Evolutionary conservation across 352 stramenopile genomes (phyloP).

Genomic region (Phytophthora megakarya): DNA sequence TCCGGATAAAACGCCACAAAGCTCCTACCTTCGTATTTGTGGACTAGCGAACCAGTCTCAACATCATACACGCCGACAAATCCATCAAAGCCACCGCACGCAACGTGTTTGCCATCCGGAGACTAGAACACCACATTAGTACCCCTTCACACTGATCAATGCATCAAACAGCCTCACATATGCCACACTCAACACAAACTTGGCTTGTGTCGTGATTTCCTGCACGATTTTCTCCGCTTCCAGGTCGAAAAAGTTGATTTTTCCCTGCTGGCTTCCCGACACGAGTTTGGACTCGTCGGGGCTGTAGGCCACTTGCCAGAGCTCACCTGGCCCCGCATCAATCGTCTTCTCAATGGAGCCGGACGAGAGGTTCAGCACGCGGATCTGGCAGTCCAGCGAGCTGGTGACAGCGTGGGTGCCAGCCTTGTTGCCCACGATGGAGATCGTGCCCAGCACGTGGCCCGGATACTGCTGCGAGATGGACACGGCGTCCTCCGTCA

Average conservation of each 20-base stretch:
- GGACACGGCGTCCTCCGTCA: slow-evolving; percentile 68
- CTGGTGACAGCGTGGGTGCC: slow-evolving; percentile 78
- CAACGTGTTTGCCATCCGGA: slow-evolving; percentile 82
- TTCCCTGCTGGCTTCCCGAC: slow-evolving; percentile 83
- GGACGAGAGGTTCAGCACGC: slow-evolving; percentile 74
- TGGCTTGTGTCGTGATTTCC: slow-evolving; percentile 72
- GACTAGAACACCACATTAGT: slow-evolving; percentile 44
- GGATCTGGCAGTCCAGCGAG: slow-evolving; percentile 85
- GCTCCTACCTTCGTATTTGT: slow-evolving; percentile 81
- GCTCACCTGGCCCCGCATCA: slow-evolving; percentile 83
- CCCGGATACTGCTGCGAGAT: slow-evolving; percentile 85
- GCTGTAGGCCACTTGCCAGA: slow-evolving; percentile 89
- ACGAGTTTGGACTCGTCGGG: slow-evolving; percentile 82
- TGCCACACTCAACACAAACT: slow-evolving; percentile 80
- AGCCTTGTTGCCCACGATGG: slow-evolving; percentile 81
- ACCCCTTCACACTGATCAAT: neutral
- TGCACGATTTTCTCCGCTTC: slow-evolving; percentile 79
- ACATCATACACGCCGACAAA: slow-evolving; percentile 87
- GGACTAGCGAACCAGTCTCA: slow-evolving; percentile 73
- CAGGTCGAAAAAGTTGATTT: slow-evolving; percentile 89
- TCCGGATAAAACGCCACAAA: neutral
- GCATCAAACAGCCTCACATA: slow-evolving; percentile 48
- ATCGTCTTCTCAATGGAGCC: slow-evolving; percentile 84
- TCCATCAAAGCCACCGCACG: slow-evolving; percentile 80
- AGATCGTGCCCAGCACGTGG: slow-evolving; percentile 87